Conservation (phyloP, 208 protist genomes). For the Blechomonas ayalai region DNA sequence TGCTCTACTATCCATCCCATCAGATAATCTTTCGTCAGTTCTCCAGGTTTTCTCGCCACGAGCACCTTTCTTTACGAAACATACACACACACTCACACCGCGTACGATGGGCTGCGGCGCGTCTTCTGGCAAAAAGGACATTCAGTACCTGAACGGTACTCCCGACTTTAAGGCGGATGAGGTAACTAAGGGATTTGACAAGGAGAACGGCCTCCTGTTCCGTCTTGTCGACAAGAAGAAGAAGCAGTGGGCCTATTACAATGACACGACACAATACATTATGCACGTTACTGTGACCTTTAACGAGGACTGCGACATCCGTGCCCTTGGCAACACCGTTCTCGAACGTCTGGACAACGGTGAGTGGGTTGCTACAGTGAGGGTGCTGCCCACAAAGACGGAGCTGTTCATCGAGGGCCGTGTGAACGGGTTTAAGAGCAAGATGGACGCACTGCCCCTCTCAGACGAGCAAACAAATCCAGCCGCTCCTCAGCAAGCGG, state of each 20-base stretch:
- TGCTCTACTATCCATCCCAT: no score
- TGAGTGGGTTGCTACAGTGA: conserved; percentile 44
- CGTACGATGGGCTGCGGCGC: conserved; percentile 72
- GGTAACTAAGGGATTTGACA: conserved; percentile 60
- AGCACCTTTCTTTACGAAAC: conserved; percentile 2
- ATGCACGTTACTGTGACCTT: conserved; percentile 70
- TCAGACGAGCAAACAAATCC: no score
- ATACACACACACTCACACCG: background rate
- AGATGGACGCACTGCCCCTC: conserved; percentile 67
- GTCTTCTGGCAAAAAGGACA: conserved; percentile 24
- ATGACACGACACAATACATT: conserved; percentile 73
- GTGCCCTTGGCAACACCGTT: conserved; percentile 59
- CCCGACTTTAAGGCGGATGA: conserved; percentile 67
- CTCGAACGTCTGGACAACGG: conserved; percentile 49
- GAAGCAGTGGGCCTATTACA: conserved; percentile 85
- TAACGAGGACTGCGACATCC: conserved; percentile 65
- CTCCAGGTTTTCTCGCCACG: background rate
- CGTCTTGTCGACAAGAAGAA: conserved; percentile 76
- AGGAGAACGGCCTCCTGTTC: conserved; percentile 79
- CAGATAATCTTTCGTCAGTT: background rate
- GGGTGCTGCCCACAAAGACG: conserved; percentile 69
- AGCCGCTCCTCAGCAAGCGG: no score
- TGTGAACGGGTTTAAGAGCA: conserved; percentile 73
- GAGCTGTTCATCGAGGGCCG: conserved; percentile 78
- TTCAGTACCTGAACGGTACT: conserved; percentile 56